Evolutionary conservation across 495 filamentous ascomycete species (phyloP).

Genomic region (Penicillium tannophilum): DNA sequence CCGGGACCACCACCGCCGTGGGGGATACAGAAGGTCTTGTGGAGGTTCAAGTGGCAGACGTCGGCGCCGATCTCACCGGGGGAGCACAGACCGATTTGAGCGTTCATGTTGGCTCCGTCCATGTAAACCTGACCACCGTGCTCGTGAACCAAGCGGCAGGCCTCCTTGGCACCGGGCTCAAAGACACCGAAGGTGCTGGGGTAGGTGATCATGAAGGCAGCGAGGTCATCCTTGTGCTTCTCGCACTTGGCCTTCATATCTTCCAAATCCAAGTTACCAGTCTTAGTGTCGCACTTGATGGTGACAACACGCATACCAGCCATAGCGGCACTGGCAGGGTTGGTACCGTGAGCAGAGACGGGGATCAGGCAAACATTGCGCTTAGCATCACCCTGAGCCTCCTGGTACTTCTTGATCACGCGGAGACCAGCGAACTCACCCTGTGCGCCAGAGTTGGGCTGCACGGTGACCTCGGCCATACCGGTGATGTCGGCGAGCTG

Average conservation of each 20-base stretch:
- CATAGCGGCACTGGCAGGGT: slow-evolving; percentile 96
- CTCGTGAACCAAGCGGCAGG: slow-evolving; percentile 81
- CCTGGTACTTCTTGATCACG: slow-evolving; percentile 85
- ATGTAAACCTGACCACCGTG: slow-evolving; percentile 97
- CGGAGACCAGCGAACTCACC: slow-evolving; percentile 96
- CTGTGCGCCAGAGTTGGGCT: slow-evolving; percentile 97
- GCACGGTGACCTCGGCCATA: slow-evolving; percentile 86
- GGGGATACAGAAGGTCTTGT: slow-evolving; percentile 99
- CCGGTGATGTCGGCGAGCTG: slow-evolving; percentile 88
- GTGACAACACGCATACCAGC: slow-evolving; percentile 95
- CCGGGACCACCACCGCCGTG: slow-evolving; percentile 96
- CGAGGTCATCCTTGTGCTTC: slow-evolving; percentile 82
- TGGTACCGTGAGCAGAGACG: slow-evolving; percentile 95
- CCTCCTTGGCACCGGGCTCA: slow-evolving; percentile 87
- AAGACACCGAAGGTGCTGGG: slow-evolving; percentile 97
- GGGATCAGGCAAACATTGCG: slow-evolving; percentile 96
- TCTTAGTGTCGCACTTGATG: slow-evolving; percentile 85
- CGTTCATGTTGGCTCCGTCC: slow-evolving; percentile 99
- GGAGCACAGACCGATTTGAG: slow-evolving; percentile 95
- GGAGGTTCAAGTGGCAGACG: slow-evolving; percentile 96
- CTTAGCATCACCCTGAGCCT: slow-evolving; percentile 63
- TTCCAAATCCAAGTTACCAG: slow-evolving; percentile 85
- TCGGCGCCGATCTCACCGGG: slow-evolving; percentile 97
- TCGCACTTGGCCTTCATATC: slow-evolving; percentile 88
- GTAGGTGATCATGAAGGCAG: slow-evolving; percentile 98